Evolutionary conservation across 2,329 filamentous ascomycete species (phyloP).

Genomic region (Diplocarpon rosae): DNA sequence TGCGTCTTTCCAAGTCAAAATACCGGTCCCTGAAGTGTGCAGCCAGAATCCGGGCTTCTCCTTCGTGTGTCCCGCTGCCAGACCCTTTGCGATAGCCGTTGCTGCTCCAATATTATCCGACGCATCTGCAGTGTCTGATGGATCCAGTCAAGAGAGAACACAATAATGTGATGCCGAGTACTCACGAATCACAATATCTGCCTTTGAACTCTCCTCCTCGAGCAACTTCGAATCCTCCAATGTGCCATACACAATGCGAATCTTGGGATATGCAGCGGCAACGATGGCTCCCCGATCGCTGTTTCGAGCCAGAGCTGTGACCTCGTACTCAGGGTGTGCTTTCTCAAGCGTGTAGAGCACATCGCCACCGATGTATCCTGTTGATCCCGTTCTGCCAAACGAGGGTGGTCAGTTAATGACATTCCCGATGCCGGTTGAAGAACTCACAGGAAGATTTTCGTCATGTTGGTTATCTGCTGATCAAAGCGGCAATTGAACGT

Average conservation of each 20-base stretch:
- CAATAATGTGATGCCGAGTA: neutral
- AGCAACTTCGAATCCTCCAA: constrained; percentile 32
- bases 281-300: constrained; percentile 36
- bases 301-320: constrained; percentile 38
- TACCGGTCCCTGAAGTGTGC: constrained; percentile 44
- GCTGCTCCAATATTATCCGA: constrained; percentile 36
- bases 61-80: constrained; percentile 35
- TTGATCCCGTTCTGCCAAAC: constrained; percentile 24
- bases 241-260: constrained; percentile 40
- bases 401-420: neutral
- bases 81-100: constrained; percentile 34
- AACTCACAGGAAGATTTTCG: constrained; percentile 23
- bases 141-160: neutral
- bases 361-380: constrained; percentile 36
- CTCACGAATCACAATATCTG: constrained; percentile 37
- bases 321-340: constrained; percentile 37
- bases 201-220: constrained; percentile 33
- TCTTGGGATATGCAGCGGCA: constrained; percentile 34
- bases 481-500: too few relatives aligned
- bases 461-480: neutral
- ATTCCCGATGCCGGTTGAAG: neutral
- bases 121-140: constrained; percentile 30
- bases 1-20: constrained; percentile 40
- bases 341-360: constrained; percentile 33
- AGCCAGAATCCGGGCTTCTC: constrained; percentile 37